Conservation (phyloP, 139 green algal genomes). For the Auxenochlorella pyrenoidosa region DNA sequence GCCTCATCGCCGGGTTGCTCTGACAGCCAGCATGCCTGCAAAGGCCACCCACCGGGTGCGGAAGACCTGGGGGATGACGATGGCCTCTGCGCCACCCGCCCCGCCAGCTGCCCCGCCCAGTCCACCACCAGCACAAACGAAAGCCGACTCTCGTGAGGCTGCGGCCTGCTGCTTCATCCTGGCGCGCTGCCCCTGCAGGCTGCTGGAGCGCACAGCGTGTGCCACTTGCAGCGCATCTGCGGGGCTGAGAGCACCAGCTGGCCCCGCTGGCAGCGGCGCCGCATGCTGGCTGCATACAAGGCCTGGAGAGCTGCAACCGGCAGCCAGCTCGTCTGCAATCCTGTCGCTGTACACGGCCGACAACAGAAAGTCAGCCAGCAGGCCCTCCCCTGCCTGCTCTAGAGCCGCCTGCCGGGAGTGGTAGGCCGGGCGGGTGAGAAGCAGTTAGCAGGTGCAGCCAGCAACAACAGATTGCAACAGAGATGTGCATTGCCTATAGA, state of each 20-base stretch:
- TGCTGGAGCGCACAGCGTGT: not conserved
- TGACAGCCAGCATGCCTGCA: not conserved
- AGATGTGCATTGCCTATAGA: not conserved
- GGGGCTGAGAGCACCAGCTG: not conserved
- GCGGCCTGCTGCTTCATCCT: not conserved
- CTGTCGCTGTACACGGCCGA: not conserved
- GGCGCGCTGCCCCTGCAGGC: not conserved
- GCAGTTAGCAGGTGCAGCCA: not conserved
- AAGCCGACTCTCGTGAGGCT: not conserved
- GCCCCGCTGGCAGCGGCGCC: not conserved
- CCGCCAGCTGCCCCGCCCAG: not conserved
- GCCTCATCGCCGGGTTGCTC: no score
- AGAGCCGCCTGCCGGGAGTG: not conserved
- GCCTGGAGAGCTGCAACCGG: not conserved
- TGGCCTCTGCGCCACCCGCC: not conserved
- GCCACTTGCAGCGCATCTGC: not conserved
- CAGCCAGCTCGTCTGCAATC: not conserved
- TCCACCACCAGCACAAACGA: not conserved
- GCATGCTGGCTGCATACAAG: not conserved
- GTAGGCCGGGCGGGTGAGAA: not conserved
- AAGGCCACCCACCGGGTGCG: not conserved
- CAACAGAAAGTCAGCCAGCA: conserved; percentile 21
- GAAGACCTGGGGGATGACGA: not conserved
- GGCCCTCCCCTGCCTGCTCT: not conserved
- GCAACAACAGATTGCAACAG: not conserved